These are phyloP conservation scores for Lactarius hengduanensis DNA, from an alignment of 768 basidiomycete species.

Conservation along the genomic window DNA sequence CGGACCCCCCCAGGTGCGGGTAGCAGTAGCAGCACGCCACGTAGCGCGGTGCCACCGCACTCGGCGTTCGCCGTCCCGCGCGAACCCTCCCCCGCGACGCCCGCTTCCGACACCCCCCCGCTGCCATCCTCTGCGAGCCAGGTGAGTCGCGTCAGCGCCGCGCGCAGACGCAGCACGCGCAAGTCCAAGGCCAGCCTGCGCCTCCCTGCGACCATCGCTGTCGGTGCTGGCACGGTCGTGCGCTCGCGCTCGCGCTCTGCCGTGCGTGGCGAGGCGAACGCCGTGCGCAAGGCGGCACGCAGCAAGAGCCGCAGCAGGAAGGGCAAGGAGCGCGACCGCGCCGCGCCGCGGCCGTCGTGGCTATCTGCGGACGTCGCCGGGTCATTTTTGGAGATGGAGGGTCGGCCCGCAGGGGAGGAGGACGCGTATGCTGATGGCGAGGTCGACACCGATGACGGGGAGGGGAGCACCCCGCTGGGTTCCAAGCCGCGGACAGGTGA, in stretches of 20 bases:
- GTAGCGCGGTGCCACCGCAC: neutral
- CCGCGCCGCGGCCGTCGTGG: constrained; percentile 1
- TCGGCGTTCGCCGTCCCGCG: neutral
- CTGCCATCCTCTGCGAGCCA: constrained; percentile 32
- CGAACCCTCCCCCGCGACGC: constrained; percentile 1
- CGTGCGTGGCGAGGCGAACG: constrained; percentile 8
- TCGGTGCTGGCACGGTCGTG: neutral
- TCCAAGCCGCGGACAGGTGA: neutral
- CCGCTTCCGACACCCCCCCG: neutral
- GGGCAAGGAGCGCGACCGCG: constrained; percentile 20
- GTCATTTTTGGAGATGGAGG: constrained; percentile 29
- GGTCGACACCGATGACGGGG: neutral
- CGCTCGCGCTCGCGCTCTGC: neutral
- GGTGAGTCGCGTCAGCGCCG: constrained; percentile 54
- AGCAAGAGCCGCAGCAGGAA: constrained; percentile 18
- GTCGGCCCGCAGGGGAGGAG: constrained; percentile 18
- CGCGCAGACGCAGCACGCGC: constrained; percentile 60
- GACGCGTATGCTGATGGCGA: neutral
- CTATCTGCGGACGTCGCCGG: constrained; percentile 2
- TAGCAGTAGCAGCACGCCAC: neutral
- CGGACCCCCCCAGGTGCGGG: neutral
- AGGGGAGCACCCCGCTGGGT: neutral
- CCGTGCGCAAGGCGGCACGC: neutral
- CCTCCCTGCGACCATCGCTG: constrained; percentile 39
- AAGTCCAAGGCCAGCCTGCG: constrained; percentile 68